Conservation (phyloP, 495 filamentous ascomycete genomes). For the Penicillium odoratum region DNA sequence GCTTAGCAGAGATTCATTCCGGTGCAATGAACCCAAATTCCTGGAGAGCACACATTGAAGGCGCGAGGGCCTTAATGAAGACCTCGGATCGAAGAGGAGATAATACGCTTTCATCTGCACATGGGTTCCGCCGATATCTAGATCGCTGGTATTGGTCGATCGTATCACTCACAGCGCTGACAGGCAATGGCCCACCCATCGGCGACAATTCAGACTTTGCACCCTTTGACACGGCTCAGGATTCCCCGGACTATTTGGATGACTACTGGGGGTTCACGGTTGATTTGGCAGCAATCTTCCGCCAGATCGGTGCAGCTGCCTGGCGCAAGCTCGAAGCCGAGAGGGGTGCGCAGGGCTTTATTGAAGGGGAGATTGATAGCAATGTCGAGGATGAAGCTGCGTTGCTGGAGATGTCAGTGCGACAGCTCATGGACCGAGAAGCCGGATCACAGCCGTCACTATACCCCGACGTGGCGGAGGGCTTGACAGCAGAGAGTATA, state of each 20-base stretch:
- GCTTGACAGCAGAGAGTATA: conserved; percentile 34
- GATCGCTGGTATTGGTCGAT: conserved; percentile 51
- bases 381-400: conserved; percentile 32
- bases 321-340: conserved; percentile 37
- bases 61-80: conserved; percentile 45
- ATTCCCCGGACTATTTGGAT: conserved; percentile 43
- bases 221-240: conserved; percentile 16
- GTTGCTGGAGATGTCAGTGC: conserved; percentile 36
- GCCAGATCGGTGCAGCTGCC: conserved; percentile 43
- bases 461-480: conserved; percentile 42
- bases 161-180: conserved; percentile 47
- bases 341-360: conserved; percentile 14
- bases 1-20: conserved; percentile 50
- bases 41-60: conserved; percentile 49
- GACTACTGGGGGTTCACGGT: conserved; percentile 52
- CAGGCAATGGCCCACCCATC: conserved; percentile 47
- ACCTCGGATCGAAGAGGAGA: conserved; percentile 29
- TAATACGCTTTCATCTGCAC: conserved; percentile 29
- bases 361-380: conserved; percentile 24
- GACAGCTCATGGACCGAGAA: conserved; percentile 38
- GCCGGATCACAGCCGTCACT: conserved; percentile 34
- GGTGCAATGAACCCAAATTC: conserved; percentile 48
- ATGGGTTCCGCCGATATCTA: conserved; percentile 44
- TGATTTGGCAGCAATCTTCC: conserved; percentile 42
- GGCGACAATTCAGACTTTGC: conserved; percentile 28